Evolutionary conservation across 2,329 filamentous ascomycete genomes (phyloP).

Genomic region (Neodidymelliopsis sp.): DNA sequence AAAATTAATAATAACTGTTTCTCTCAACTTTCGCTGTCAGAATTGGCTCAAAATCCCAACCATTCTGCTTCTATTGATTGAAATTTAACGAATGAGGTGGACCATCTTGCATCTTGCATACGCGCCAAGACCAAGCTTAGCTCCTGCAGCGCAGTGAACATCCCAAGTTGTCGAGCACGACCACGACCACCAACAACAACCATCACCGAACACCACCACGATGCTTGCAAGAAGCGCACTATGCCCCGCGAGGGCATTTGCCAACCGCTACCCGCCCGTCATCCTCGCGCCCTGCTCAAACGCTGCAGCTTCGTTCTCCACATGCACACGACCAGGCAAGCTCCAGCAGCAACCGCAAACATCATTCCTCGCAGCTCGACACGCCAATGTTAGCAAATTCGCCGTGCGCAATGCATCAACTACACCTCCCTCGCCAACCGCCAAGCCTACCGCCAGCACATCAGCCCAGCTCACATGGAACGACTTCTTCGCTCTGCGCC

Average conservation of each 20-base stretch:
- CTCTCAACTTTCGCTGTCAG: too few species aligned
- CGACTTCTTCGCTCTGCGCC: conserved; percentile 88
- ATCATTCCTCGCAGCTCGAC: conserved; percentile 19
- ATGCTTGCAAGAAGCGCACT: conserved; percentile 45
- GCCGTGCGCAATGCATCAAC: conserved; percentile 36
- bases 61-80: background rate
- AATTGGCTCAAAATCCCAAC: background rate
- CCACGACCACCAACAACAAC: background rate
- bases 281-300: conserved; percentile 34
- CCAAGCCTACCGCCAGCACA: conserved; percentile 22
- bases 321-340: conserved; percentile 36
- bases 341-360: conserved; percentile 27
- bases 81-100: conserved; percentile 2
- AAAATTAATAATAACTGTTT: too few species aligned
- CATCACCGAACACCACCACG: conserved; percentile 15
- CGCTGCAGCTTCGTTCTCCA: conserved; percentile 37
- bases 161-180: background rate
- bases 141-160: conserved; percentile 11
- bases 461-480: conserved; percentile 71
- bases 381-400: conserved; percentile 12
- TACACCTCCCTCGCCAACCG: conserved; percentile 22
- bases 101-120: background rate
- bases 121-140: conserved; percentile 18
- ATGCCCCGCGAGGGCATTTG: conserved; percentile 42
- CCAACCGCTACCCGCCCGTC: conserved; percentile 37